These are phyloP conservation scores for Penicillium odoratum DNA, from an alignment of 495 filamentous ascomycete genomes.

Conservation along the genomic window DNA sequence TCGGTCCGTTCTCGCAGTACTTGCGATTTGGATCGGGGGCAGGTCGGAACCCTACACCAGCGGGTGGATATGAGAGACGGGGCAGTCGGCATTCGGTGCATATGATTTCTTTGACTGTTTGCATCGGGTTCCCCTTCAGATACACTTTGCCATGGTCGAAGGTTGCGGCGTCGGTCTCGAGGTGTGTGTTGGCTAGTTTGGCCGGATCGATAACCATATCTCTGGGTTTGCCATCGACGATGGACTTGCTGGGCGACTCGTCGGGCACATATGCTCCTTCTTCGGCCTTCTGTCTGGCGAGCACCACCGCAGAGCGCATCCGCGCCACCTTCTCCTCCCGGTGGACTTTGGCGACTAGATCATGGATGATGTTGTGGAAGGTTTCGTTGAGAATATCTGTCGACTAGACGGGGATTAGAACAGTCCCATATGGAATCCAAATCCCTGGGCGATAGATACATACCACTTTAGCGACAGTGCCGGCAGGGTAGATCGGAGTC, in stretches of 20 bases:
- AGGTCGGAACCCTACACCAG: conserved; percentile 58
- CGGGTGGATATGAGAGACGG: conserved; percentile 61
- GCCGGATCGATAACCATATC: conserved; percentile 39
- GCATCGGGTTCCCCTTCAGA: conserved; percentile 74
- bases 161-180: conserved; percentile 69
- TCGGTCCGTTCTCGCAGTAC: conserved; percentile 77
- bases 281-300: conserved; percentile 65
- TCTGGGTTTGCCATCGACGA: conserved; percentile 31
- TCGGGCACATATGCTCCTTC: conserved; percentile 43
- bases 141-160: conserved; percentile 71
- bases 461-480: conserved; percentile 50
- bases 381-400: conserved; percentile 64
- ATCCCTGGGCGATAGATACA: conserved; percentile 16
- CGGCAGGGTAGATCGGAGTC: conserved; percentile 37
- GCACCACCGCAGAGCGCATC: conserved; percentile 69
- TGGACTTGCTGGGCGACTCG: conserved; percentile 35
- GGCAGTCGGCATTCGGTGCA: conserved; percentile 68
- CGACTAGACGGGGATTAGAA: conserved; percentile 28
- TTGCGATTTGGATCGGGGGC: conserved; percentile 58
- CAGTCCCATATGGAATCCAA: background rate
- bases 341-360: conserved; percentile 68
- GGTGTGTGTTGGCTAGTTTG: conserved; percentile 43
- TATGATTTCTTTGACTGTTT: conserved; percentile 67
- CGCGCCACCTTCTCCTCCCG: conserved; percentile 73
- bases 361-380: conserved; percentile 71